Conservation (phyloP, 495 filamentous ascomycete genomes). For the Hypoxylon perforatum region DNA sequence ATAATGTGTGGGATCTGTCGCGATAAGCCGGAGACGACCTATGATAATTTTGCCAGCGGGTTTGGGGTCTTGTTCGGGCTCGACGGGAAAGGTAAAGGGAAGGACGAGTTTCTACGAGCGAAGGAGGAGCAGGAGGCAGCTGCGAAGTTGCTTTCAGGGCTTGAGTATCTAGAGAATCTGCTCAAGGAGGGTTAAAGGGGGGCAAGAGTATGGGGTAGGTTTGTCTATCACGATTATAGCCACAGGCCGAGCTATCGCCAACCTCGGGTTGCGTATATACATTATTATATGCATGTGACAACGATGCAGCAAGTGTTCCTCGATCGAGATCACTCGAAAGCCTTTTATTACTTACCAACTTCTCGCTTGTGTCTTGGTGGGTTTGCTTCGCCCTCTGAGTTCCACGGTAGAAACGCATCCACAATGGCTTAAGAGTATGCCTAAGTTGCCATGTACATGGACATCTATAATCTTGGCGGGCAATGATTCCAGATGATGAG, state of each 20-base stretch:
- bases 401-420: too few species aligned
- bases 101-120: constrained; percentile 46
- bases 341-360: too few species aligned
- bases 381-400: too few species aligned
- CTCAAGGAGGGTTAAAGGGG: constrained; percentile 7
- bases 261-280: neutral
- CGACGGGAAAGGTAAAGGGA: constrained; percentile 38
- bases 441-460: too few species aligned
- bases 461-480: too few species aligned
- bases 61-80: constrained; percentile 55
- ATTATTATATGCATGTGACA: too few species aligned
- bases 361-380: too few species aligned
- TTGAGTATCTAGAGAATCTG: constrained; percentile 20
- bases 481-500: too few species aligned
- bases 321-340: too few species aligned
- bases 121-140: constrained; percentile 49
- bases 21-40: constrained; percentile 61
- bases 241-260: neutral
- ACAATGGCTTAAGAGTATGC: neutral
- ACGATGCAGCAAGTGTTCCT: too few species aligned
- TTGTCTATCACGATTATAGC: too few species aligned
- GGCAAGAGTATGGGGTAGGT: too few species aligned
- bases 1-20: constrained; percentile 58
- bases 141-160: constrained; percentile 22
- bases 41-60: constrained; percentile 57